Conservation (phyloP, 1,139 yeast species). For the Magnusiomyces ingens region DNA sequence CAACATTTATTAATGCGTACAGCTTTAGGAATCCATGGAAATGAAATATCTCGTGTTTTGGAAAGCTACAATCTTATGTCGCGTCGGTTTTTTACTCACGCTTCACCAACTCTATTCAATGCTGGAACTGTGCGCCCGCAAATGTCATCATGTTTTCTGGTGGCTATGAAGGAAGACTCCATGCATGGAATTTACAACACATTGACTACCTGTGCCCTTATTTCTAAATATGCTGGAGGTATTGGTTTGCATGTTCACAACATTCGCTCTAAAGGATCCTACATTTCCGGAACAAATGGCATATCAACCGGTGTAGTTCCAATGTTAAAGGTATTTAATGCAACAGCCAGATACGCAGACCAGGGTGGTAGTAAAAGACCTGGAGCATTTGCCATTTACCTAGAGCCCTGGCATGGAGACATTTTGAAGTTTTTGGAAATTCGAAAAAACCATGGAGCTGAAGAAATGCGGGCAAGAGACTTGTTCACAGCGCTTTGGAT, state of each 20-base stretch:
- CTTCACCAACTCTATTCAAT: slow-evolving; percentile 83
- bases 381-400: slow-evolving; percentile 82
- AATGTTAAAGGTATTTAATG: slow-evolving; percentile 83
- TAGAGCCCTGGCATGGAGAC: slow-evolving; percentile 92
- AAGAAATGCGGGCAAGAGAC: slow-evolving; percentile 85
- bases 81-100: slow-evolving; percentile 76
- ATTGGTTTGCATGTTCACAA: slow-evolving; percentile 80
- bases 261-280: slow-evolving; percentile 78
- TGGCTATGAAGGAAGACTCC: slow-evolving; percentile 85
- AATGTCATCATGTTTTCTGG: slow-evolving; percentile 83
- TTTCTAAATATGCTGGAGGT: slow-evolving; percentile 88
- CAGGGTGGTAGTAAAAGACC: slow-evolving; percentile 95
- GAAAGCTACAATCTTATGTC: slow-evolving; percentile 86
- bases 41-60: slow-evolving; percentile 58
- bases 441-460: slow-evolving; percentile 87
- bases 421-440: slow-evolving; percentile 76
- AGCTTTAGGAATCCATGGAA: slow-evolving; percentile 80
- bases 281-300: slow-evolving; percentile 85
- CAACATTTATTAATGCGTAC: slow-evolving; percentile 89
- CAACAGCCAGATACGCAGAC: slow-evolving; percentile 87
- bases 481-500: slow-evolving; percentile 89
- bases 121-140: slow-evolving; percentile 86
- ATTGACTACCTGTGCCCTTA: slow-evolving; percentile 76
- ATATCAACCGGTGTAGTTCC: slow-evolving; percentile 85
- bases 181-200: slow-evolving; percentile 88